phyloP scores from a whole-genome alignment of 495 filamentous ascomycete species.

The Daldinia childiae region DNA sequence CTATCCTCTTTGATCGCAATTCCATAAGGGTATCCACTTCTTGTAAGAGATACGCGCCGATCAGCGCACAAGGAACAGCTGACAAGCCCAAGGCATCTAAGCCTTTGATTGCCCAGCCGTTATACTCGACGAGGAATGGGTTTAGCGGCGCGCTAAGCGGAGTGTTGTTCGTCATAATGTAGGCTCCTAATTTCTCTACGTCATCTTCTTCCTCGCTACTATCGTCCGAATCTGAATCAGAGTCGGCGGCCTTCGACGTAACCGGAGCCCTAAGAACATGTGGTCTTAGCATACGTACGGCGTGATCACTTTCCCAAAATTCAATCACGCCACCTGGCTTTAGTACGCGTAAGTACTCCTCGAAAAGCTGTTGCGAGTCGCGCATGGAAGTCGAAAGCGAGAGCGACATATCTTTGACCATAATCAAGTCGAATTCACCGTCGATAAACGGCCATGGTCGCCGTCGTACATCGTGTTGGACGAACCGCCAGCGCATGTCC shows the following conservation, averaged over 20 bases:
- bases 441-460: slow-evolving; percentile 81
- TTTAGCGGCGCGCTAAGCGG: slow-evolving; percentile 82
- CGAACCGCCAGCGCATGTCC: slow-evolving; percentile 86
- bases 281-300: slow-evolving; percentile 77
- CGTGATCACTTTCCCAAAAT: slow-evolving; percentile 85
- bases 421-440: slow-evolving; percentile 87
- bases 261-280: slow-evolving; percentile 69
- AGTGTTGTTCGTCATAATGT: slow-evolving; percentile 82
- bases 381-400: slow-evolving; percentile 63
- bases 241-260: slow-evolving; percentile 64
- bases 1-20: slow-evolving; percentile 77
- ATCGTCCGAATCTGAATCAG: slow-evolving; percentile 43
- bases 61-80: slow-evolving; percentile 79
- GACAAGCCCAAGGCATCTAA: slow-evolving; percentile 76
- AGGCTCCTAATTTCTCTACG: slow-evolving; percentile 75
- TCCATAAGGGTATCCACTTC: slow-evolving; percentile 77
- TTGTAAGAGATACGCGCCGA: slow-evolving; percentile 80
- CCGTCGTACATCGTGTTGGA: slow-evolving; percentile 84
- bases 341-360: slow-evolving; percentile 80
- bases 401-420: slow-evolving; percentile 86
- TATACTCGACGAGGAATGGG: slow-evolving; percentile 83
- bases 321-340: slow-evolving; percentile 83
- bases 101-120: slow-evolving; percentile 80
- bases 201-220: slow-evolving; percentile 68
- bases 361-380: slow-evolving; percentile 70